These are phyloP conservation scores for Eucalyptus marginata DNA, from an alignment of 345 rosid genomes.

Conservation along the genomic window DNA sequence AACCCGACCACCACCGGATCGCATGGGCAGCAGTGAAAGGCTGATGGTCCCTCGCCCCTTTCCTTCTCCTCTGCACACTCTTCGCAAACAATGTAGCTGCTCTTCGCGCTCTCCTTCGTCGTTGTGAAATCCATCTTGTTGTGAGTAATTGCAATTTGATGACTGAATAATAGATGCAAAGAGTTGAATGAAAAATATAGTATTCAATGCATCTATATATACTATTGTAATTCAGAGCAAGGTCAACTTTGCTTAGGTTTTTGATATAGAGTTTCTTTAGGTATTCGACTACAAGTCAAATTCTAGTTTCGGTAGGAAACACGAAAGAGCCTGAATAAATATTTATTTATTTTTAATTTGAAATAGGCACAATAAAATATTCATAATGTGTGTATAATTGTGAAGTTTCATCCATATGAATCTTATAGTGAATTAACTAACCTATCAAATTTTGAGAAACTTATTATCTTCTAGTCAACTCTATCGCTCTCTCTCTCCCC, in stretches of 20 bases:
- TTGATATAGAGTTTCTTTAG: accelerated
- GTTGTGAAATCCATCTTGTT: background rate
- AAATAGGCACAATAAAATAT: background rate
- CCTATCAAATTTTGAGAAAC: background rate
- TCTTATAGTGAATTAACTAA: no score
- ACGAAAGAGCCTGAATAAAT: background rate
- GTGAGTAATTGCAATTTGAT: background rate
- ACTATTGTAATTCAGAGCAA: background rate
- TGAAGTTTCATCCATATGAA: background rate
- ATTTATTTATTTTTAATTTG: background rate
- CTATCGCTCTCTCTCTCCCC: no score
- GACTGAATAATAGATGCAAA: background rate
- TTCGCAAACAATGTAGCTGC: background rate
- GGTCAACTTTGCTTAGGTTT: background rate
- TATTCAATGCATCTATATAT: background rate
- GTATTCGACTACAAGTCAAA: background rate
- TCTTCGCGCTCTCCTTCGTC: background rate
- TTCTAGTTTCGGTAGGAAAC: background rate
- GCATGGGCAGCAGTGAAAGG: background rate
- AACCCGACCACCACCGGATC: background rate
- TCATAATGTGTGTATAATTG: background rate
- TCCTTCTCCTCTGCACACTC: background rate
- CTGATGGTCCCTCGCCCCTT: background rate
- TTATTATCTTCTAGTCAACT: background rate
- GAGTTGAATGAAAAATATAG: background rate